Evolutionary conservation across 2,329 filamentous ascomycete species (phyloP).

Genomic region (Arthrinium phaeospermum): DNA sequence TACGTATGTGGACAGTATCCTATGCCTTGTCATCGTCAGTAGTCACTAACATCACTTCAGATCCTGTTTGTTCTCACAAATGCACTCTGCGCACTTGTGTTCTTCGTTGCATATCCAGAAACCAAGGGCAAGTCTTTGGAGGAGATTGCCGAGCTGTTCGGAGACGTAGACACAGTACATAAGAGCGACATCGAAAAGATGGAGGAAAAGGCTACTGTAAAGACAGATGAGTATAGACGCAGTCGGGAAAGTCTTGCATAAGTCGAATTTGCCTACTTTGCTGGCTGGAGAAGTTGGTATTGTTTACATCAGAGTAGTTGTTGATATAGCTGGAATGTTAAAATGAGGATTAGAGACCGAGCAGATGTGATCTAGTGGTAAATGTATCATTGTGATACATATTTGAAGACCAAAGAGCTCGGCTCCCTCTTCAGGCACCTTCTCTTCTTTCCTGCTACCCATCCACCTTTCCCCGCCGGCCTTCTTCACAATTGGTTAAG

Average conservation of each 20-base stretch:
- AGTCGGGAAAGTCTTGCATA: slow-evolving; percentile 4
- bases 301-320: too few relatives aligned
- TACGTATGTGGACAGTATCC: slow-evolving; percentile 35
- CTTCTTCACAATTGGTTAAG: too few relatives aligned
- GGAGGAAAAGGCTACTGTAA: not conserved
- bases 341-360: too few relatives aligned
- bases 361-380: too few relatives aligned
- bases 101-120: slow-evolving; percentile 44
- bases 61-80: slow-evolving; percentile 44
- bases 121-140: slow-evolving; percentile 48
- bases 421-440: not conserved
- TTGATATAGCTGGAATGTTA: too few relatives aligned
- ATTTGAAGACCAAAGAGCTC: not conserved
- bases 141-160: slow-evolving; percentile 48
- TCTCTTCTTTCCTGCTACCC: too few relatives aligned
- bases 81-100: slow-evolving; percentile 42
- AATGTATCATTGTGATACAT: not conserved
- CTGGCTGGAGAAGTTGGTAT: not conserved
- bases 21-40: too few relatives aligned
- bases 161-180: slow-evolving; percentile 36
- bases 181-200: not conserved
- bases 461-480: too few relatives aligned
- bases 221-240: not conserved
- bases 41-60: not conserved
- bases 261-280: not conserved